Conservation (phyloP, 1,284 basidiomycete species). For the Melampsora americana region DNA sequence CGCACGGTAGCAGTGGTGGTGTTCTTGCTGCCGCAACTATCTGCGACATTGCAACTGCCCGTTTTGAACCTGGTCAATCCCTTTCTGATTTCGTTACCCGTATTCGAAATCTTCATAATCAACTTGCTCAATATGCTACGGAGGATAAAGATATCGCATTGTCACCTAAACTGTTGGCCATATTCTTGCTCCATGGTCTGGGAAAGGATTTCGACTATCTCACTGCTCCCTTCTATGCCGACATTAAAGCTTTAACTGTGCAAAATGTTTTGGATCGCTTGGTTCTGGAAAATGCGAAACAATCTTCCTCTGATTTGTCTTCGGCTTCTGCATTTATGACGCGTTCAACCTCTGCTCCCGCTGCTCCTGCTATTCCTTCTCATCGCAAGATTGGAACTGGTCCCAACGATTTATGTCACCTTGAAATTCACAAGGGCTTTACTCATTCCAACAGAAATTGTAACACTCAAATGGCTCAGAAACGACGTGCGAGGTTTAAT, state of each 20-base stretch:
- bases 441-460: not conserved
- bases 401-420: not conserved
- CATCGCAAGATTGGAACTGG: not conserved
- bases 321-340: not conserved
- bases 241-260: not conserved
- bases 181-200: not conserved
- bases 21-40: not conserved
- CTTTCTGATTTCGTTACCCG: not conserved
- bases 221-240: not conserved
- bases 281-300: too few species aligned
- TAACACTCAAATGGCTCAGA: not conserved
- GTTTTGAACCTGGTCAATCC: not conserved
- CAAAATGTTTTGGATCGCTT: too few species aligned
- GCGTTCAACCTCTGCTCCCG: not conserved
- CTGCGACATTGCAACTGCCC: not conserved
- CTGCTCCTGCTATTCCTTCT: not conserved
- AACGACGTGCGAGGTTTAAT: not conserved
- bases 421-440: not conserved
- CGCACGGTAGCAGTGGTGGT: not conserved
- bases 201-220: not conserved
- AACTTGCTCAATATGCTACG: not conserved
- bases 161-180: not conserved
- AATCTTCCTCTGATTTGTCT: not conserved
- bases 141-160: not conserved
- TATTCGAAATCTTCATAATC: not conserved